Base-by-base conservation (phyloP, 2,329 filamentous ascomycete species). In the Stagonosporopsis rhizophila region DNA sequence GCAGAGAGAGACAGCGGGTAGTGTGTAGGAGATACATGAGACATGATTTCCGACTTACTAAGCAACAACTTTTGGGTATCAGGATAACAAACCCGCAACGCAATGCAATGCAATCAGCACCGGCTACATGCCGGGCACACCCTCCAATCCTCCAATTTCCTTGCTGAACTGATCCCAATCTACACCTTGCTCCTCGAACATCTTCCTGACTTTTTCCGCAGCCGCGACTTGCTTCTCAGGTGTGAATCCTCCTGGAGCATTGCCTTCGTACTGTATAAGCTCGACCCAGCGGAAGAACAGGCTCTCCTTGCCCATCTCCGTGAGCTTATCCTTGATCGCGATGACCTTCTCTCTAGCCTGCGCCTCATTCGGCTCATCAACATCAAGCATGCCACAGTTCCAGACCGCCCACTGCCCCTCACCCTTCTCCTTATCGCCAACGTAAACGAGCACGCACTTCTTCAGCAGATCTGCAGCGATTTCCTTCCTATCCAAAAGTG, bases 231-330 rank as follows among this genome's bases (percentile, higher is more conserved):
- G 92, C 68, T 87, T 84, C 71, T 92, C 89, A 0, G 82, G 79
- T 1, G 88, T 90, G 70, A 96, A 96, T 0, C 90, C 91, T 17
- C 89, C 91, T 0, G 92, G 90, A 64, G 85, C 84, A 32, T 87
- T 89, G 38, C 90, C 89, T 77, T 96, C 92, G 69, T 87, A 96
- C 77, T 97, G 92, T 45, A 97, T 87, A 70, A 96, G 84, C 79
- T 97, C 93, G 44, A 96, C 90, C 92, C 92, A 96, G 52, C 89
- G 86, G 79, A 90, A 96, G 79, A 97, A 97, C 49, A 97, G 75
- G 61, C 89, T 87, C 75, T 96, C 93, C 77, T 96, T 96, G 39
- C 89, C 92, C 75, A 95, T 82, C 2, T 83, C 83, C 1, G 85
- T 83, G 65, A 97, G 81, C 19, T 87, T 87, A 39, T 95, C 89